Evolutionary conservation across 2,329 filamentous ascomycete species (phyloP).

Genomic region (Xylaria sp.): DNA sequence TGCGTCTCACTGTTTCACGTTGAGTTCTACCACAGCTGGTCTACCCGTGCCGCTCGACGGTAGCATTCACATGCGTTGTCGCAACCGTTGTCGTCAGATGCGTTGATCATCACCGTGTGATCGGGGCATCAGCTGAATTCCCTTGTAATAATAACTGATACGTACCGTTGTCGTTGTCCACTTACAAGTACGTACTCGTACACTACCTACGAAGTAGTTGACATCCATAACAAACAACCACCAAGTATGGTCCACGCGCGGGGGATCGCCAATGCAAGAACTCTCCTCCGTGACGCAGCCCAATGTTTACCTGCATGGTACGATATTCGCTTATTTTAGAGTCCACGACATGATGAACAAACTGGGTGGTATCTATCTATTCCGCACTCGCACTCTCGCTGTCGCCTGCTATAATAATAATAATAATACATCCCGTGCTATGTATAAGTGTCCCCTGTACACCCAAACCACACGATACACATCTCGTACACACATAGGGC

Average conservation of each 20-base stretch:
- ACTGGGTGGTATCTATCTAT: background rate
- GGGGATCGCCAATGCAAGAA: conserved; percentile 18
- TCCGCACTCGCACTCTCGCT: too few relatives aligned
- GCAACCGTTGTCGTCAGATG: background rate
- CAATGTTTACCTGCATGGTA: conserved; percentile 6
- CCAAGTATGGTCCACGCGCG: background rate
- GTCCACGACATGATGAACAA: conserved; percentile 2
- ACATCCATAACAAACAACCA: background rate
- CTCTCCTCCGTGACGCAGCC: background rate
- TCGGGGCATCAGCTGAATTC: background rate
- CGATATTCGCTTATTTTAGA: conserved; percentile 14
- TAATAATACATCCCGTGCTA: background rate
- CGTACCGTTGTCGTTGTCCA: background rate
- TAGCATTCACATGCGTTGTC: conserved; percentile 1
- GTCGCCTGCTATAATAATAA: background rate
- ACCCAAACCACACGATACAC: conserved; percentile 1
- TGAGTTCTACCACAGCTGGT: background rate
- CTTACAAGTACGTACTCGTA: background rate
- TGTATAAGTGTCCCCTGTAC: background rate
- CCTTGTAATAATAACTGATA: background rate
- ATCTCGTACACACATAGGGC: conserved; percentile 3
- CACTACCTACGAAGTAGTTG: background rate
- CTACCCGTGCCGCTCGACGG: background rate
- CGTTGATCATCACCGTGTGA: background rate
- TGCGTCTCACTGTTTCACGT: background rate